Conservation (phyloP, 495 filamentous ascomycete genomes). For the Neurospora sublineolata region DNA sequence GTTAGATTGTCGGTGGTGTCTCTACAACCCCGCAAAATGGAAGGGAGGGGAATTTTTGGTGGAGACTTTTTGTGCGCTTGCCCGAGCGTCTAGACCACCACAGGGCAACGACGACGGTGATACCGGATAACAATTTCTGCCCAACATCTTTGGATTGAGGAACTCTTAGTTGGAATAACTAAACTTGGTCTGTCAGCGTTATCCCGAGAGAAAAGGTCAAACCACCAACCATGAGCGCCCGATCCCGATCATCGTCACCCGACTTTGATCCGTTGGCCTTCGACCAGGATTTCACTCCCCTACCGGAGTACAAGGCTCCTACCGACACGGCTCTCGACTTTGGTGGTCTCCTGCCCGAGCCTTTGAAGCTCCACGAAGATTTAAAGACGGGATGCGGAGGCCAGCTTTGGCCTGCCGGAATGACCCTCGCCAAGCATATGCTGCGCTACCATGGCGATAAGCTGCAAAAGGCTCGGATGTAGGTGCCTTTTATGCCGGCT, state of each 20-base stretch:
- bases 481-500: conserved; percentile 26
- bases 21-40: neutral
- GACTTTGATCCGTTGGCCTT: conserved; percentile 42
- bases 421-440: conserved; percentile 76
- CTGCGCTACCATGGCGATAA: conserved; percentile 52
- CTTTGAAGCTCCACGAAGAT: conserved; percentile 73
- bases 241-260: conserved; percentile 17
- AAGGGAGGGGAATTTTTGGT: neutral
- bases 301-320: conserved; percentile 52
- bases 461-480: conserved; percentile 62
- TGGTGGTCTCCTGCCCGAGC: conserved; percentile 53
- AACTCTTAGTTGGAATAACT: neutral
- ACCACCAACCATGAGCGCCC: conserved; percentile 1
- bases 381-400: conserved; percentile 81
- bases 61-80: neutral
- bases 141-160: neutral
- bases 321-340: conserved; percentile 56
- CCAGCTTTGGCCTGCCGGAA: conserved; percentile 86
- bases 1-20: neutral
- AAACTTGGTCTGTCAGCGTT: neutral
- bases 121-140: neutral
- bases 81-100: neutral
- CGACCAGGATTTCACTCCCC: conserved; percentile 55
- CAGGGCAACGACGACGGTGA: neutral
- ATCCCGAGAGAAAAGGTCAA: neutral